Conservation (phyloP, 441 rosid genomes). For the Eruca vesicaria region DNA sequence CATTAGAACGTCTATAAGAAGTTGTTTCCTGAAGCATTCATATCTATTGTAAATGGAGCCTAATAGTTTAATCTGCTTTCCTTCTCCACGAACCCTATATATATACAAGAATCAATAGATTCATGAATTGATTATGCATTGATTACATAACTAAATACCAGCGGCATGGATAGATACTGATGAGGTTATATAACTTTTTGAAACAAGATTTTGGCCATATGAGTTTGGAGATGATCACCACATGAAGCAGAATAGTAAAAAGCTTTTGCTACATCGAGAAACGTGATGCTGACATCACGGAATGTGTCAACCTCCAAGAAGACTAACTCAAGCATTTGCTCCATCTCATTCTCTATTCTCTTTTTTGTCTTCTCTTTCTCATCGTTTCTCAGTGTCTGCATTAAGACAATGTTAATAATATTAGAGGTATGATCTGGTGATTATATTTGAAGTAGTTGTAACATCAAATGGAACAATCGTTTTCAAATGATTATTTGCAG, state of each 20-base stretch:
- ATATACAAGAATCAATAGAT: background rate
- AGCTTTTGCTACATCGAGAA: constrained; percentile 57
- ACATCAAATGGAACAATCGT: constrained; percentile 2
- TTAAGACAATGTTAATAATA: background rate
- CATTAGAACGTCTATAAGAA: background rate
- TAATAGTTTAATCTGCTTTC: background rate
- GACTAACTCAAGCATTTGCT: constrained; percentile 56
- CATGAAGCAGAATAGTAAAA: constrained; percentile 63
- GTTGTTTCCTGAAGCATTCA: background rate
- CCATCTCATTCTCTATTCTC: constrained; percentile 58
- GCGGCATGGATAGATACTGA: background rate
- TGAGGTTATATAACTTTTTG: constrained; percentile 46
- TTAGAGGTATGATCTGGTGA: constrained; percentile 2
- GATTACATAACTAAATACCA: background rate
- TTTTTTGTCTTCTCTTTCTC: constrained; percentile 21
- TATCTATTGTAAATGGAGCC: background rate
- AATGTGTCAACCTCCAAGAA: constrained; percentile 34
- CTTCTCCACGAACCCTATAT: background rate
- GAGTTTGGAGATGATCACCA: constrained; percentile 51
- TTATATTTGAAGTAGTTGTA: constrained; percentile 2
- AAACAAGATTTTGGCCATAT: constrained; percentile 72
- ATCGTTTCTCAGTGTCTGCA: constrained; percentile 42
- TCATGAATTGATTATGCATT: background rate
- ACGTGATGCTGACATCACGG: constrained; percentile 46
- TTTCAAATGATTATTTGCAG: background rate